Conservation (phyloP, 768 basidiomycete species). For the Kwoniella newhampshirensis region DNA sequence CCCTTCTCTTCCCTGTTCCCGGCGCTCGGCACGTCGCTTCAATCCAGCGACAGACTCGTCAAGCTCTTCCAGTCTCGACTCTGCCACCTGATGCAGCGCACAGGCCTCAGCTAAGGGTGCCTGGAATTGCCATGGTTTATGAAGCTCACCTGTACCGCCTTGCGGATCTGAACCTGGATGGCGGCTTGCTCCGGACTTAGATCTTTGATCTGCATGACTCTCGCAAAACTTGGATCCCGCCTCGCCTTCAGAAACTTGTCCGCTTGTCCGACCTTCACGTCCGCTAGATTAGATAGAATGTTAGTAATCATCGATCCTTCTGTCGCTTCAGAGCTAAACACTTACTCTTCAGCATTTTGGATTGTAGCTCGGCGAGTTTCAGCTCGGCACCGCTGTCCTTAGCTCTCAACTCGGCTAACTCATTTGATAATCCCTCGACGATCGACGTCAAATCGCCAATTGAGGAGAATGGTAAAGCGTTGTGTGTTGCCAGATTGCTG, state of each 20-base stretch:
- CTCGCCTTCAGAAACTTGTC: slow-evolving; percentile 74
- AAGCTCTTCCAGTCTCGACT: slow-evolving; percentile 72
- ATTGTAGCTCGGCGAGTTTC: slow-evolving; percentile 46
- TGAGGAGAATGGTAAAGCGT: slow-evolving; percentile 57
- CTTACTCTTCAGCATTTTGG: slow-evolving; percentile 50
- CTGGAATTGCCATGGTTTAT: slow-evolving; percentile 10
- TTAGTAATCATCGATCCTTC: not conserved
- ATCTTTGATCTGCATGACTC: slow-evolving; percentile 69
- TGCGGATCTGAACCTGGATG: slow-evolving; percentile 72
- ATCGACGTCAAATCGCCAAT: slow-evolving; percentile 61
- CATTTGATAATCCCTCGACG: slow-evolving; percentile 23
- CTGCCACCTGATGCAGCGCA: slow-evolving; percentile 59
- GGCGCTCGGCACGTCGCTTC: slow-evolving; percentile 67
- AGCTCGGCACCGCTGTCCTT: slow-evolving; percentile 18
- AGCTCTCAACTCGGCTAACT: slow-evolving; percentile 26
- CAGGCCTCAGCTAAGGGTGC: not conserved
- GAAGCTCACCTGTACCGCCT: slow-evolving; percentile 66
- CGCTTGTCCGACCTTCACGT: slow-evolving; percentile 79
- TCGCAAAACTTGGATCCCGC: slow-evolving; percentile 74
- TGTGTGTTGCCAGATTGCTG: slow-evolving; percentile 62
- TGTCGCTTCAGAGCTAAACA: not conserved
- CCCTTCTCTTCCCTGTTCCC: slow-evolving; percentile 61
- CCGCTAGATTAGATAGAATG: slow-evolving; percentile 58
- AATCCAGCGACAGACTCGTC: slow-evolving; percentile 69
- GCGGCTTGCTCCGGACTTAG: slow-evolving; percentile 86